Evolutionary conservation across 2,329 filamentous ascomycete species (phyloP), one percentile per base, ranked within the genome.

Genomic region (Knoxdaviesia proteae): DNA sequence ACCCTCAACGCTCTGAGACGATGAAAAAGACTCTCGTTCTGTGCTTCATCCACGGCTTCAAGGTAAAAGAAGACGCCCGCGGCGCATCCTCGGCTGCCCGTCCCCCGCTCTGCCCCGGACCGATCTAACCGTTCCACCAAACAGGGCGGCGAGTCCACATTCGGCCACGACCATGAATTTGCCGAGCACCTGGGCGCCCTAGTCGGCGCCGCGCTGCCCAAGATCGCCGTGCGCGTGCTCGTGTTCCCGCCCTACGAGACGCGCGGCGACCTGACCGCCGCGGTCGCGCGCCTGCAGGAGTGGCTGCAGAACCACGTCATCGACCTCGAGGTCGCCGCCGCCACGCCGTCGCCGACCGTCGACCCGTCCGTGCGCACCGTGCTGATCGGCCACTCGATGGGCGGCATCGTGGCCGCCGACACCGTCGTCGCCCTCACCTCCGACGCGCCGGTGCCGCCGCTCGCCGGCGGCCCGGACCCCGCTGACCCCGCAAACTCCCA

Each of bases 291-390:
- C 32, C 87, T 90, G 59, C 74, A 77, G 49, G 77, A 82, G 60
- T 90, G 83, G 84, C 73, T 96, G 10, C 76, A 87, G 49, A 80
- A 94, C 55, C 83, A 83, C 52, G 83, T 96, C 51, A 94, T 96
- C 52, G 90, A 96, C 58, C 67, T 94, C 52, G 88, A 98, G 61
- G 87, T 94, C 45, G 76, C 71, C 32, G 80, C 82, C 50, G 68
- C 69, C 39, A 88, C 84, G 0, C 73, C 82, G 1, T 87, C 80
- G 5, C 87, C 87, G 0, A 93, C 83, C 0, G 70, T 93, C 48
- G 84, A 92, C 47, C 84, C 86, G 5, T 84, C 80, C 0, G 84
- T 94, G 20, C 78, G 77, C 53, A 80, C 81, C 32, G 69, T 94
- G 39, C 70, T 94, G 10, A 64, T 92, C 45, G 87, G 87, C 30